Base-by-base conservation (phyloP, 345 rosid genomes). In the Salix caprea region DNA sequence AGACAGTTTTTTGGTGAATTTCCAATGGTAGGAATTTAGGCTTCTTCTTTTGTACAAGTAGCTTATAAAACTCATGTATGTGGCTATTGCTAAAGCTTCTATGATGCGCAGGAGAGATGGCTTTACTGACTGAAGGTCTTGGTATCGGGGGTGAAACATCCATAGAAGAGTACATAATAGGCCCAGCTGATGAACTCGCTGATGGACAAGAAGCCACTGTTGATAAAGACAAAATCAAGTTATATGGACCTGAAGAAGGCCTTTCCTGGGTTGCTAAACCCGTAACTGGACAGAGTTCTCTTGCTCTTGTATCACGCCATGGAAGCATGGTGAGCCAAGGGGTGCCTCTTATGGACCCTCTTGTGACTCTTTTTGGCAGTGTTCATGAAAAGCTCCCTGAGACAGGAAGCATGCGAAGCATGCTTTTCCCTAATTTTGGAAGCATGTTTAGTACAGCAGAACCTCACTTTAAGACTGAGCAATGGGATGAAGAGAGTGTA, bases 101-200 rank as follows among this genome's bases (percentile, higher is more conserved):
- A 77, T 84, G 32, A 78, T 82, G 74, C 64, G 64, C 88, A 96
- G 99, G 97, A 79, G 99, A 93, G 92, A 81, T 96, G 96, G 98
- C 99, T 81, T 88, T 96, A 81, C 88, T 96, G 65, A 94, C 91
- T 72, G 98, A 96, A 85, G 99, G 99, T 71, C 91, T 96, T 62
- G 99, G 90, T 39, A 84, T 93, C 13, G 98, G 99, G 32, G 98
- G 95, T 50, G 99, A 96, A 71, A 88, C 89, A 44, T 92, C 91
- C 42, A 79, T 96, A 72, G 99, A 96, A 82, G 99, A 93, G 82
- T 94, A 92, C 72, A 87, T 92, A 66, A 90, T 96, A 66, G 92
- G 94, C 37, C 90, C 97, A 16, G 92, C 75, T 24, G 96, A 89
- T 78, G 98, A 91, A 75, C 65, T 85, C 58, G 88, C 71, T 64